Evolutionary conservation across 768 basidiomycete genomes (phyloP).

Genomic region (Phylloporus arenicola): DNA sequence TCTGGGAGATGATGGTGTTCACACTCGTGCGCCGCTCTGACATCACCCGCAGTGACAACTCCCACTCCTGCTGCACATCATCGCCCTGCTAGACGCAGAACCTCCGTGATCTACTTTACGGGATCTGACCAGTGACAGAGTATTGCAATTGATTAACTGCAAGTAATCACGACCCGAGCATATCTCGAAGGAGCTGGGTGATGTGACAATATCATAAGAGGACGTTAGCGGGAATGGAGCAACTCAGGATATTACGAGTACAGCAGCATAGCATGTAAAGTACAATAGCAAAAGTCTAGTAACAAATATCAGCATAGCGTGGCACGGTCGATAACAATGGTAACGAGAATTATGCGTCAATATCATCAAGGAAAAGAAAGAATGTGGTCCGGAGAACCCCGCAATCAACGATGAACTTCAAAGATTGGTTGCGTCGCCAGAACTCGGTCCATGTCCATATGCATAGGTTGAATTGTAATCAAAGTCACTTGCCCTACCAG

Average conservation of each 20-base stretch:
- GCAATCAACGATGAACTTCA: constrained; percentile 4
- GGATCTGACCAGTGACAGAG: no score
- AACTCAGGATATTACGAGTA: constrained; percentile 8
- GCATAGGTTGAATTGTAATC: constrained; percentile 5
- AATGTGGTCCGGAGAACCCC: constrained; percentile 5
- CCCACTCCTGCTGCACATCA: no score
- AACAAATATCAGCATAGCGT: background rate
- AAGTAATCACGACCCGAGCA: no score
- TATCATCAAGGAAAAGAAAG: constrained; percentile 11
- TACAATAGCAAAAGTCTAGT: background rate
- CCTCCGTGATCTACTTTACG: no score
- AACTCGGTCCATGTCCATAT: constrained; percentile 8
- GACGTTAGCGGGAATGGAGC: no score
- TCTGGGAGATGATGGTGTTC: no score
- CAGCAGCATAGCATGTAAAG: background rate
- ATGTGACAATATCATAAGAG: no score
- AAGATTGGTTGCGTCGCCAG: background rate
- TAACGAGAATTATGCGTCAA: constrained; percentile 5
- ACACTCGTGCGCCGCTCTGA: no score
- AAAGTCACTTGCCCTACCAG: constrained; percentile 20
- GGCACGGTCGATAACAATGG: constrained; percentile 1
- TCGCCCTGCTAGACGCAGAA: no score
- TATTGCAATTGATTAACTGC: no score
- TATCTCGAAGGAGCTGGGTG: no score
- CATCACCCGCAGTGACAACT: no score